Evolutionary conservation across 768 basidiomycete genomes (phyloP).

Genomic region (Trametes cingulata): DNA sequence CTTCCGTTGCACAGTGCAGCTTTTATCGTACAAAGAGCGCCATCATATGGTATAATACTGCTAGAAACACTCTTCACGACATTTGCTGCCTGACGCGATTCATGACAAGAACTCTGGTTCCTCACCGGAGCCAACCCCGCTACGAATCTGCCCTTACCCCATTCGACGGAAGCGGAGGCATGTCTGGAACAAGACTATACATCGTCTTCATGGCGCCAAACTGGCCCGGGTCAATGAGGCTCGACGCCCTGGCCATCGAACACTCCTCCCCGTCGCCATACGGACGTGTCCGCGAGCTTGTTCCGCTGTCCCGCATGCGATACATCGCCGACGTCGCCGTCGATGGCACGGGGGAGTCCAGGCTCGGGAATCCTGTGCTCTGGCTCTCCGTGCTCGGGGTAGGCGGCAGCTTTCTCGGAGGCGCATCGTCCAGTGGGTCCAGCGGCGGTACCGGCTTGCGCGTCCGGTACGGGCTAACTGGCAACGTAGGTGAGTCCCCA

Average conservation of each 20-base stretch:
- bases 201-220: constrained; percentile 9
- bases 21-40: too few relatives aligned
- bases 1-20: background rate
- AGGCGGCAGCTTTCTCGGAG: background rate
- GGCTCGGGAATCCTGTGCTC: background rate
- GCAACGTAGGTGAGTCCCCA: background rate
- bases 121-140: background rate
- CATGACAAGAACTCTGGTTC: too few relatives aligned
- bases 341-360: background rate
- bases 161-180: background rate
- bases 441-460: background rate
- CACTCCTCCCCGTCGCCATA: background rate
- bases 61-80: too few relatives aligned
- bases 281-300: background rate
- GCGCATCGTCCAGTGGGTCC: background rate
- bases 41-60: too few relatives aligned
- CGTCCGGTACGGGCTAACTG: background rate
- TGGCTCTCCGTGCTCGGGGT: background rate
- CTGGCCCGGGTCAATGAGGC: constrained; percentile 3
- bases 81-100: too few relatives aligned
- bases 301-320: constrained; percentile 6
- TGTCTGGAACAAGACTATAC: background rate
- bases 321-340: constrained; percentile 7
- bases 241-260: constrained; percentile 3
- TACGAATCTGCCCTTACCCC: background rate